Conservation (phyloP, 2,329 filamentous ascomycete genomes). For the Ophiocordyceps camponoti-leonardi region DNA sequence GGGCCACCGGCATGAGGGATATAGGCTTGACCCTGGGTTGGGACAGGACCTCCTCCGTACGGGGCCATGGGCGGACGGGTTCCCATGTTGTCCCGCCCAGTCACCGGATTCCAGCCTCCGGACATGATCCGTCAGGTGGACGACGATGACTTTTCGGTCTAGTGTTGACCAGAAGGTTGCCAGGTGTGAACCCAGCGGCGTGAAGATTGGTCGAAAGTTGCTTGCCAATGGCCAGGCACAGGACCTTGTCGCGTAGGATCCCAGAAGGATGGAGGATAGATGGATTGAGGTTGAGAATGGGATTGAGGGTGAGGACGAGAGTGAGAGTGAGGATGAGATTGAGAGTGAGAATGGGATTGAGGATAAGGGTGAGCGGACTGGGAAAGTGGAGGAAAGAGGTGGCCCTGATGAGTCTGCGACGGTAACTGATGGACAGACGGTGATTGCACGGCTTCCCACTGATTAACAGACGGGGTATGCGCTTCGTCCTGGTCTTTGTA, state of each 20-base stretch:
- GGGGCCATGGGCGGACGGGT: slow-evolving; percentile 16
- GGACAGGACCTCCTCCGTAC: slow-evolving; percentile 15
- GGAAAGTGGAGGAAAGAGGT: background rate
- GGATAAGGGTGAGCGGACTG: background rate
- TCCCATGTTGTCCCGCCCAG: slow-evolving; percentile 18
- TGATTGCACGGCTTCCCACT: background rate
- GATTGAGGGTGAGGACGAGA: no score
- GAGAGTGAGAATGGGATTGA: background rate
- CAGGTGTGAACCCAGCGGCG: slow-evolving; percentile 20
- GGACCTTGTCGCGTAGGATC: slow-evolving; percentile 12
- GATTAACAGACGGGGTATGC: background rate
- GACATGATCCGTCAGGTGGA: slow-evolving; percentile 12
- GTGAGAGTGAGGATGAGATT: no score
- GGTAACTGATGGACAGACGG: background rate
- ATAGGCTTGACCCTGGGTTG: slow-evolving; percentile 19
- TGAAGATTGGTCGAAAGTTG: slow-evolving; percentile 11
- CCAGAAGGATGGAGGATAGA: slow-evolving; percentile 8
- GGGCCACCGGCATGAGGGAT: slow-evolving; percentile 19
- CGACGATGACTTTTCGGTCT: background rate
- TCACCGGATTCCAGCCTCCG: slow-evolving; percentile 21
- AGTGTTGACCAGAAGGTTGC: slow-evolving; percentile 10
- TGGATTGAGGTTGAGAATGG: slow-evolving; percentile 1
- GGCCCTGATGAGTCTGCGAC: background rate
- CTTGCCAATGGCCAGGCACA: slow-evolving; percentile 17
- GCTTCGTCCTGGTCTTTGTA: background rate